Percentiles rank a stretch among this genome's conserved stretches.
Evolutionary conservation across 2,329 filamentous ascomycete species (phyloP).

Genomic region (Penicillium sp.): DNA sequence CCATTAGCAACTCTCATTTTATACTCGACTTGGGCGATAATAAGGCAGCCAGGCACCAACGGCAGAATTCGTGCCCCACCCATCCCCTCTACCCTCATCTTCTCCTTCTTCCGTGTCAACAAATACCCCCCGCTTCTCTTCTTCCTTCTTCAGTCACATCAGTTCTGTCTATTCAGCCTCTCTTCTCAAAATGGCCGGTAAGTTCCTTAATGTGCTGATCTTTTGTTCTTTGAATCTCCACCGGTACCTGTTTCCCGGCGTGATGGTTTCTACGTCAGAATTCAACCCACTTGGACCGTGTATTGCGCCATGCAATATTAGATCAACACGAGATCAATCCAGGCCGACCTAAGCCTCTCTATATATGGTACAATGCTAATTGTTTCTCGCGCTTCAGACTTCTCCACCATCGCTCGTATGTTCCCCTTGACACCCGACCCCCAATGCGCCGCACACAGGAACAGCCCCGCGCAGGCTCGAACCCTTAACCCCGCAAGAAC

Average conservation of each 20-base stretch:
- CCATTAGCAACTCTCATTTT: slow-evolving; percentile 10
- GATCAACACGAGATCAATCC: slow-evolving; percentile 13
- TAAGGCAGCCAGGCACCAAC: slow-evolving; percentile 27
- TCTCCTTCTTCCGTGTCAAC: slow-evolving; percentile 30
- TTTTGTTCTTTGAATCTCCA: background rate
- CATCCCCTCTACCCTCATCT: slow-evolving; percentile 18
- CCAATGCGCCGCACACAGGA: slow-evolving; percentile 17
- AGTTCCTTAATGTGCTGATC: slow-evolving; percentile 23
- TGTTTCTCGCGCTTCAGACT: slow-evolving; percentile 39
- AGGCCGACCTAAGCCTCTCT: background rate
- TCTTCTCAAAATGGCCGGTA: slow-evolving; percentile 45
- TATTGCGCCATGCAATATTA: slow-evolving; percentile 26
- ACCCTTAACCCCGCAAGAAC: slow-evolving; percentile 1
- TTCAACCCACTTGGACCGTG: slow-evolving; percentile 11
- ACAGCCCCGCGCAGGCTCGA: slow-evolving; percentile 15
- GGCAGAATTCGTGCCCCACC: slow-evolving; percentile 37
- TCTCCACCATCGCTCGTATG: slow-evolving; percentile 49
- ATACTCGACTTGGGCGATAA: slow-evolving; percentile 21
- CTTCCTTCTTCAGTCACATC: slow-evolving; percentile 31
- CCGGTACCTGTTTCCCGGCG: slow-evolving; percentile 4
- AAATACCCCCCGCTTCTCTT: slow-evolving; percentile 28
- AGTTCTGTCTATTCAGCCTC: slow-evolving; percentile 24
- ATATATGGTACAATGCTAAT: slow-evolving; percentile 22
- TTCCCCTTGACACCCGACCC: slow-evolving; percentile 18
- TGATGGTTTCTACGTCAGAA: slow-evolving; percentile 24